Base-by-base conservation (phyloP, 176 grass and related monocot species). In the Puccinellia tenuiflora region DNA sequence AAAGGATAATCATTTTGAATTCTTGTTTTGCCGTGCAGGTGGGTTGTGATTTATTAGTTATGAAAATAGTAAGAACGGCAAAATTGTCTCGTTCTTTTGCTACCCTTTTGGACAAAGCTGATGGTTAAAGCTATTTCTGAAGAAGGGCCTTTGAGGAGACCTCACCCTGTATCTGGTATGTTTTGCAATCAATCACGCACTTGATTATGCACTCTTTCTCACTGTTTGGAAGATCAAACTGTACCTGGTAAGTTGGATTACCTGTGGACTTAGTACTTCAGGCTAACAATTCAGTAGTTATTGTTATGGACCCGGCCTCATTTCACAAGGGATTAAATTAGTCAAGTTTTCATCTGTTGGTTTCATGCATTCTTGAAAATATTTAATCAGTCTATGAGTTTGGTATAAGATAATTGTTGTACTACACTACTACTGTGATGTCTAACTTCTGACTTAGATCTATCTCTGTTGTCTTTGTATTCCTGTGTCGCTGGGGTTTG, bases 21-120 rank as follows among this genome's bases (percentile, higher is more conserved):
- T 48, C 43, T 30, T 81, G 22, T 62, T 79, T 78, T 62, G 6
- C 47, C 65, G 40, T 88, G 55, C 53, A 73, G 80, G 53, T 39
- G 9, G 35, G n/a, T 48, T 83, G 48, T 82, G 21, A 35, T 20
- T 62, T 71, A 53, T 53, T 21, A 53, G 9, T 33, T 42, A 68
- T 26, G 28, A 81, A 17, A 70, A 56, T 76, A 34, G 18, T 72
- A 78, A 77, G 63, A 72, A 71, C 22, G 67, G 64, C 73, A 72
- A 52, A 15, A 3, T 39, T 78, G 3, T 33, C 71, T 81, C 34
- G 24, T 72, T 45, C 62, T 45, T 83, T 17, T 64, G 15, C 40
- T 57, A 20, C 21, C 17, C 0, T 63, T 62, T 51, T 0, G 7
- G 20, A 79, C 43, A 63, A 6, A 52, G 33, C 22, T 71, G 71